Conservation (phyloP, 345 rosid species). For the Microthlaspi erraticum region DNA sequence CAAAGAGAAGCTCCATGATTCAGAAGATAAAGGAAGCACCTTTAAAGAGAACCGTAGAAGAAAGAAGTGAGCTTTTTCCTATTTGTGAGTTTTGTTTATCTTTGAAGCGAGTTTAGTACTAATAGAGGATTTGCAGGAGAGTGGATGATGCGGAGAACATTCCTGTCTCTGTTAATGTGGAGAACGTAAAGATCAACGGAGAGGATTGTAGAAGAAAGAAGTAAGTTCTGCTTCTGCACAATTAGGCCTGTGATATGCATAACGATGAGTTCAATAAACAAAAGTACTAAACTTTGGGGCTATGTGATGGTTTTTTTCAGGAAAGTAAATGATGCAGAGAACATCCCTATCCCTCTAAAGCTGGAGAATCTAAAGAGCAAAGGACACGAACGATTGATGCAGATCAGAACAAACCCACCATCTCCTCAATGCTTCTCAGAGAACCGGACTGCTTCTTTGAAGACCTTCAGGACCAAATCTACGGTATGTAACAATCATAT, state of each 20-base stretch:
- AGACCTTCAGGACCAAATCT: conserved; percentile 55
- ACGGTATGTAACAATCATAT: conserved; percentile 52
- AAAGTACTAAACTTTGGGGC: neutral
- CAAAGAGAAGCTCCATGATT: conserved; percentile 46
- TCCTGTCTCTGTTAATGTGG: conserved; percentile 57
- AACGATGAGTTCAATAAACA: too few relatives aligned
- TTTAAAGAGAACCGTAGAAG: conserved; percentile 60
- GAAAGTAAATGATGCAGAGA: conserved; percentile 58
- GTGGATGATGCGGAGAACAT: conserved; percentile 65
- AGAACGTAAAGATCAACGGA: conserved; percentile 55
- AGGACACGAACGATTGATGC: conserved; percentile 62
- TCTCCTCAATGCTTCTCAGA: conserved; percentile 96
- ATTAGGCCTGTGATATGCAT: neutral
- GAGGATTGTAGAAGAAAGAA: conserved; percentile 55
- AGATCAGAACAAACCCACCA: conserved; percentile 89
- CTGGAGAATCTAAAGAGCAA: conserved; percentile 66
- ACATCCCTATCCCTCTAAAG: conserved; percentile 54
- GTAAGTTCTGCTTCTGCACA: conserved; percentile 49
- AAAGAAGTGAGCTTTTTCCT: conserved; percentile 53
- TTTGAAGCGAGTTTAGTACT: neutral
- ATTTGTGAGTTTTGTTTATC: neutral
- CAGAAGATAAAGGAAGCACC: conserved; percentile 45
- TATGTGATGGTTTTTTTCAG: conserved; percentile 23
- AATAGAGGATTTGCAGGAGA: conserved; percentile 32
- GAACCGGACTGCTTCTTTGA: conserved; percentile 42